Percentiles rank a stretch among this genome's conserved stretches.
Conservation (phyloP, 192 early-diverging fungal genomes). For the Lobulomyces angularis region DNA sequence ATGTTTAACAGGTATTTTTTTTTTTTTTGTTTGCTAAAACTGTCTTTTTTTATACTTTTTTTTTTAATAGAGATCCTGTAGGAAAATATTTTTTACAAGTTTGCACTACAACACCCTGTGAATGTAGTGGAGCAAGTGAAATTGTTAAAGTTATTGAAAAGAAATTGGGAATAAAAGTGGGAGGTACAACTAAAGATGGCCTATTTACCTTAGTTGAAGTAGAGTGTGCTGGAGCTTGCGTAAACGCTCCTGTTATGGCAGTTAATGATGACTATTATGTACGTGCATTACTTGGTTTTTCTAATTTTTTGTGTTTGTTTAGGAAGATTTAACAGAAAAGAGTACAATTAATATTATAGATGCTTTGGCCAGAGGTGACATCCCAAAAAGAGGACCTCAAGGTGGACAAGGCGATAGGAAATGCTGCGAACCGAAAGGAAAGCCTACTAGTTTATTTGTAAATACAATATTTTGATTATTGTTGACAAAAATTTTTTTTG, state of each 20-base stretch:
- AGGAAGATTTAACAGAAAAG: constrained; percentile 94
- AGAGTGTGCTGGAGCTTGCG: constrained; percentile 97
- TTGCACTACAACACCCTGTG: constrained; percentile 96
- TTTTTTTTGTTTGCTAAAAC: not conserved
- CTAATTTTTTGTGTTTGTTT: constrained; percentile 1
- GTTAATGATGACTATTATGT: constrained; percentile 97
- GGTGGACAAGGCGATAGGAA: constrained; percentile 67
- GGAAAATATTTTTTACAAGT: constrained; percentile 98
- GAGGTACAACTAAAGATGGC: constrained; percentile 86
- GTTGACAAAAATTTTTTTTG: no score
- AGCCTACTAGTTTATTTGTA: constrained; percentile 74
- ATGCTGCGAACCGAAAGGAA: constrained; percentile 75
- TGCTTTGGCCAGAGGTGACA: constrained; percentile 66
- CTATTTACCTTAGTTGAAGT: constrained; percentile 98
- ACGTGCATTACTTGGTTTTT: constrained; percentile 10
- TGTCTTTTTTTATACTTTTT: not conserved
- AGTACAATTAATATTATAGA: constrained; percentile 79
- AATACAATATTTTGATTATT: no score
- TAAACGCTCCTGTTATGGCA: constrained; percentile 94
- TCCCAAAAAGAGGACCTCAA: constrained; percentile 69
- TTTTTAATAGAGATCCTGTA: constrained; percentile 63
- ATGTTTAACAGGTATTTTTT: constrained; percentile 85
- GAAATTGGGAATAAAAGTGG: constrained; percentile 82
- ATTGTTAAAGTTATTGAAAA: constrained; percentile 79
- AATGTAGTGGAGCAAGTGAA: constrained; percentile 84